Evolutionary conservation across 495 filamentous ascomycete species (phyloP).

Genomic region (Hypoxylon intermedium): DNA sequence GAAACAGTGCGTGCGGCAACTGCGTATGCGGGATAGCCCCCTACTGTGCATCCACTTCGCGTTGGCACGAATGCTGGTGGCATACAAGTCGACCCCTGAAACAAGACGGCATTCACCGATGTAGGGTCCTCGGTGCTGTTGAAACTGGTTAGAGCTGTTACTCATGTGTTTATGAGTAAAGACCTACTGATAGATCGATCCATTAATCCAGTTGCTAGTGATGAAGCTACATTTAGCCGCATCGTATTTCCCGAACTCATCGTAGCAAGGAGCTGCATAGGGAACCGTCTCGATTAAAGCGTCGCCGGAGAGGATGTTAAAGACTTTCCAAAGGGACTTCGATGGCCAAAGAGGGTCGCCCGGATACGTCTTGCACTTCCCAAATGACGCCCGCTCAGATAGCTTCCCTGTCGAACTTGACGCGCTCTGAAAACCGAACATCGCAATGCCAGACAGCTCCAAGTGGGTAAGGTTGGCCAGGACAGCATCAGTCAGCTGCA

Average conservation of each 20-base stretch:
- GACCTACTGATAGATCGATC: constrained; percentile 39
- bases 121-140: constrained; percentile 45
- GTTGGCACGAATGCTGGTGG: constrained; percentile 48
- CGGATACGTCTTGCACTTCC: constrained; percentile 58
- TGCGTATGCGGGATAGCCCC: constrained; percentile 63
- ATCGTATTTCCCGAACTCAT: constrained; percentile 54
- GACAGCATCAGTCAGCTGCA: constrained; percentile 53
- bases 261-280: constrained; percentile 57
- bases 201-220: constrained; percentile 46
- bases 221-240: constrained; percentile 47
- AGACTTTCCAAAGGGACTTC: constrained; percentile 49
- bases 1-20: constrained; percentile 60
- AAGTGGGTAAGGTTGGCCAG: constrained; percentile 45
- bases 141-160: constrained; percentile 22
- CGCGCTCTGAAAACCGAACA: constrained; percentile 41
- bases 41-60: constrained; percentile 56
- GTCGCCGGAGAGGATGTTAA: constrained; percentile 52
- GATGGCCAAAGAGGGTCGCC: constrained; percentile 57
- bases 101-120: constrained; percentile 55
- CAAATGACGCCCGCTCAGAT: constrained; percentile 19
- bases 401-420: constrained; percentile 13
- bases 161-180: neutral
- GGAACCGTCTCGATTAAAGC: constrained; percentile 59
- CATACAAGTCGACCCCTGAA: constrained; percentile 51
- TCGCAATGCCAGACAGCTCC: constrained; percentile 36